Percentiles rank a stretch among this genome's conserved stretches.
These are phyloP conservation scores for Carex kokanica DNA, from an alignment of 176 grass and related monocot species.

Conservation along the genomic window DNA sequence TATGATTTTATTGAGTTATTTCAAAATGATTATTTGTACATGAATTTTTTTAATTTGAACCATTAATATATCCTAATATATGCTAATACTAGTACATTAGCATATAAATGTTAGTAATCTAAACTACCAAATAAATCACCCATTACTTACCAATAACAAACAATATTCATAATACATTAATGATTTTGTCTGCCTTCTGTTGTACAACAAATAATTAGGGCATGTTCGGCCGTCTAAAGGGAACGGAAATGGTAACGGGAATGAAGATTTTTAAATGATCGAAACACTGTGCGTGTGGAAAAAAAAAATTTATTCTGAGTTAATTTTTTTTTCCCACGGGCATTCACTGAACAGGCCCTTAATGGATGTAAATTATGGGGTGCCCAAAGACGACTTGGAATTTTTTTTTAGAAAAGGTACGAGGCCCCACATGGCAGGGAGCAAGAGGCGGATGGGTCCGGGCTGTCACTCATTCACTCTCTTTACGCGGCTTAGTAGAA, in stretches of 20 bases:
- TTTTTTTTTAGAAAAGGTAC: background rate
- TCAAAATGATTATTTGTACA: no score
- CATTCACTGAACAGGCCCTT: no score
- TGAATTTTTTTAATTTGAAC: no score
- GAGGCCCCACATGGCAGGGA: conserved; percentile 1
- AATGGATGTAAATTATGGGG: background rate
- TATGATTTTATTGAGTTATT: no score
- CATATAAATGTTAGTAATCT: background rate
- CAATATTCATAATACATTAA: background rate
- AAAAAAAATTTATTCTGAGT: no score
- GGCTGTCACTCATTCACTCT: conserved; percentile 8
- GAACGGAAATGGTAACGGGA: no score
- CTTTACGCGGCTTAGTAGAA: background rate
- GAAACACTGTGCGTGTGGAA: no score
- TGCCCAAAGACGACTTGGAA: background rate
- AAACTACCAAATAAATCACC: background rate
- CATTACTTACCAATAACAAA: background rate
- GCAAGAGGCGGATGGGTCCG: background rate
- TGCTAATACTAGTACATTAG: no score
- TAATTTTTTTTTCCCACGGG: no score
- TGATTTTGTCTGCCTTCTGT: background rate
- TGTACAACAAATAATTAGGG: background rate
- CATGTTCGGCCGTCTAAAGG: no score
- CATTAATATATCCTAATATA: no score
- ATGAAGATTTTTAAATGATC: no score